These are phyloP conservation scores for Apiotrichum sp. DNA, from an alignment of 1,284 basidiomycete species.

Conservation along the genomic window DNA sequence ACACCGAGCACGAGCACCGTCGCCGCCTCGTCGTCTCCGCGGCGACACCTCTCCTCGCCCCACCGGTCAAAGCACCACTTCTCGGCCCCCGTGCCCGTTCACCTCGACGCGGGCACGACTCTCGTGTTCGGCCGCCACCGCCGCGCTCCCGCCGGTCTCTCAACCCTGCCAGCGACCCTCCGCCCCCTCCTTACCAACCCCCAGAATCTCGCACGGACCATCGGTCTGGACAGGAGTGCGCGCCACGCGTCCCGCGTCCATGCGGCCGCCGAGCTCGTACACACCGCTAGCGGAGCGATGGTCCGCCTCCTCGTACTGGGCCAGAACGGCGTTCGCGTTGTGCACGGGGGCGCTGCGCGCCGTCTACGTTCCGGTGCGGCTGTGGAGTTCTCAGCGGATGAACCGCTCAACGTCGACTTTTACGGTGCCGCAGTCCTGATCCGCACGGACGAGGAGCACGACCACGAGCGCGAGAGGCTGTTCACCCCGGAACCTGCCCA, in stretches of 20 bases:
- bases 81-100: constrained; percentile 7
- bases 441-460: neutral
- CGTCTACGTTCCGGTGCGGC: constrained; percentile 11
- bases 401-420: constrained; percentile 33
- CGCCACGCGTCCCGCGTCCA: constrained; percentile 41
- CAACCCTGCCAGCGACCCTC: neutral
- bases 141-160: neutral
- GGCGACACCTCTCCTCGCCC: constrained; percentile 19
- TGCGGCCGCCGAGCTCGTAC: constrained; percentile 32
- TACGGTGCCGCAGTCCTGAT: constrained; percentile 33
- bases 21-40: constrained; percentile 38
- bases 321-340: constrained; percentile 43
- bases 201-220: constrained; percentile 15
- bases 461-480: constrained; percentile 10
- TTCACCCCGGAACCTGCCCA: constrained; percentile 6
- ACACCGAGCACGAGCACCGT: constrained; percentile 42
- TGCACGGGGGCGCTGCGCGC: neutral
- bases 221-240: constrained; percentile 37
- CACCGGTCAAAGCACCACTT: neutral
- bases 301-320: constrained; percentile 38
- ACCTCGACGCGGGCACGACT: constrained; percentile 18
- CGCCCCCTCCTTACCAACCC: constrained; percentile 4
- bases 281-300: neutral
- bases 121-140: constrained; percentile 39
- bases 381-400: constrained; percentile 4